phyloP scores from a whole-genome alignment of 768 basidiomycete genomes.

The Calvatia gigantea region DNA sequence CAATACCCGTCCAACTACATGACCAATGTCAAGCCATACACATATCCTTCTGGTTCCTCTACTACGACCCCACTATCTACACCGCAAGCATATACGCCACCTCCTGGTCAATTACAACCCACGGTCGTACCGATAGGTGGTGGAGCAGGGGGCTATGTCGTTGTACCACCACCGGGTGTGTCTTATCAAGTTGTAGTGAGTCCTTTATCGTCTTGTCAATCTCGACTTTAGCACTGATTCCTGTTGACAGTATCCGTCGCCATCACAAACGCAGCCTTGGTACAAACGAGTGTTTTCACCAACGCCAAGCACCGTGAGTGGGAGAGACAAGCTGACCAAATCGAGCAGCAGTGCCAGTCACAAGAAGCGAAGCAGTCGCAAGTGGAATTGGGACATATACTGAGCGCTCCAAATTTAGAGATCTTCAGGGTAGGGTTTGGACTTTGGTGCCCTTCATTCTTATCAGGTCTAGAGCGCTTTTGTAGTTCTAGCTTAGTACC shows the following conservation, averaged over 20 bases:
- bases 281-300: conserved; percentile 11
- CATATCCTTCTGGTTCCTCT: background rate
- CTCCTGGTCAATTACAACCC: background rate
- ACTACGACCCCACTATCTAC: background rate
- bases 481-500: no score
- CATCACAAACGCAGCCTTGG: conserved; percentile 1
- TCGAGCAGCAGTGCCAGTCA: background rate
- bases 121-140: background rate
- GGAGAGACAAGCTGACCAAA: background rate
- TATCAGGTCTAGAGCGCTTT: no score
- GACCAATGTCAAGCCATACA: background rate
- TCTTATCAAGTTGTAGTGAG: conserved; percentile 9
- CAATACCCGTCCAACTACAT: background rate
- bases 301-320: background rate
- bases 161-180: background rate
- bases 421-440: no score
- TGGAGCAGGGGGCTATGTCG: background rate
- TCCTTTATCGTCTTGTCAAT: background rate
- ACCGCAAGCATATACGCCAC: background rate
- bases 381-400: conserved; percentile 3
- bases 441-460: no score
- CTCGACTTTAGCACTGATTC: background rate
- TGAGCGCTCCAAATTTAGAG: background rate
- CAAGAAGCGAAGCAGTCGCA: background rate
- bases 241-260: background rate